Evolutionary conservation across 345 rosid genomes (phyloP), one percentile per base, ranked within the genome.

Genomic region (Acer negundo): DNA sequence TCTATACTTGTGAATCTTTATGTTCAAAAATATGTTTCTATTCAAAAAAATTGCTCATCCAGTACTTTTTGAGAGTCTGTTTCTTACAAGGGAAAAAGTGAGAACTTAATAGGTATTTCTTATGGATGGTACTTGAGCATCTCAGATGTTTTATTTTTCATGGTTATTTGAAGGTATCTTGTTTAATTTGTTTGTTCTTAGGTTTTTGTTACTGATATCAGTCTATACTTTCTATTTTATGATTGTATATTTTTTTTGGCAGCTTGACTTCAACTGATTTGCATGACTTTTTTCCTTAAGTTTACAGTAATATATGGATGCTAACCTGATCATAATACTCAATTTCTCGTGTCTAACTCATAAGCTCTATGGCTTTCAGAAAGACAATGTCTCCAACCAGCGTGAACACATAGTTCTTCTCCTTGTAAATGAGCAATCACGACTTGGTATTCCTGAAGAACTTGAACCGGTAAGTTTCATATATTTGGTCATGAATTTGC

Each of bases 351-450:
- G 9, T 72, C 44, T 76, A 38, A 62, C 73, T 65, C 19, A 69
- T 74, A 62, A 47, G 42, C 72, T 62, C 58, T 74, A 6, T 82
- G 68, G 0, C 46, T 73, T 65, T 47, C 93, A 94, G 99, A 95
- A 88, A 86, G 99, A 92, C 89, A 93, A 90, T 78, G 97, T 93
- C 72, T 90, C 97, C 35, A 93, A 95, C 75, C 99, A 95, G 86
- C 97, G 98, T 62, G 99, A 95, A 77, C 98, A 95, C 78, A 77
- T 95, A 65, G 95, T 90, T 86, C 99, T 90, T 81, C 94, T 95
- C 64, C 98, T 95, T 23, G 87, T 95, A 7, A 95, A 95, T 84
- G 97, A 93, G 86, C 99, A 93, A 84, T 92, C 97, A 78, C 90
- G 92, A 65, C 93, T 92, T 85, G 79, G 85, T 65, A 88, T 85